Evolutionary conservation across 495 filamentous ascomycete genomes (phyloP), one percentile per base, ranked within the genome.

Genomic region (Cryomyces minteri): DNA sequence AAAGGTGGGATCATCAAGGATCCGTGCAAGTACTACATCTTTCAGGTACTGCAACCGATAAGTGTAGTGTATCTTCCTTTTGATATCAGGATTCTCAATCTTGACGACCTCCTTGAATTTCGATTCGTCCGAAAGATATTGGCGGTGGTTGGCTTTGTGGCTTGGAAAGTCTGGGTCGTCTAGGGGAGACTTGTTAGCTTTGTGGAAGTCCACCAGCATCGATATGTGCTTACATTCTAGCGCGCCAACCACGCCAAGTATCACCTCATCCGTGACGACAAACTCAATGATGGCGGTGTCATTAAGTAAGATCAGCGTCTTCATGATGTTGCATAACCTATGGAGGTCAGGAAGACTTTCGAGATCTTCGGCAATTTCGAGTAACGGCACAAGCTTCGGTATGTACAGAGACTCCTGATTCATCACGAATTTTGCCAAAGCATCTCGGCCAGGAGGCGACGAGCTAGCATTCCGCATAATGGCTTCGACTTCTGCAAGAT

Each of bases 111-210:
- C 90, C 62, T 94, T 96, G 60, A 84, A 98, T 51, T 82, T 77
- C 5, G 84, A 83, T 50, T 84, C 76, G 59, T 88, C 84, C 49
- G 77, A 76, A 47, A 98, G 71, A 64, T 92, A 98, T 61, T 87
- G 85, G 31, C 90, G 77, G 58, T 98, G 90, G 57, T 98, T 98
- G 11, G 90, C 90, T 61, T 94, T 95, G 67, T 96, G 90, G 37
- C 77, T 87, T n/a, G 90, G 90, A 51, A 96, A 98, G 61, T 98
- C 90, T 6, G 92, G 90, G 52, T 98, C 90, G 64, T 95, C 79
- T 83, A 53, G 32, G 44, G 45, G 18, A 25, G 9, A 9, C 34
- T 1, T 38, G 1, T 38, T 14, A 38, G 34, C 12, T 7, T n/a
- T 7, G 12, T 29, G 33, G 10, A 39, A 9, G 34, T 38, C 9